Base-by-base conservation (phyloP, 108 stramenopile genomes). In the Fistulifera pelliculosa region DNA sequence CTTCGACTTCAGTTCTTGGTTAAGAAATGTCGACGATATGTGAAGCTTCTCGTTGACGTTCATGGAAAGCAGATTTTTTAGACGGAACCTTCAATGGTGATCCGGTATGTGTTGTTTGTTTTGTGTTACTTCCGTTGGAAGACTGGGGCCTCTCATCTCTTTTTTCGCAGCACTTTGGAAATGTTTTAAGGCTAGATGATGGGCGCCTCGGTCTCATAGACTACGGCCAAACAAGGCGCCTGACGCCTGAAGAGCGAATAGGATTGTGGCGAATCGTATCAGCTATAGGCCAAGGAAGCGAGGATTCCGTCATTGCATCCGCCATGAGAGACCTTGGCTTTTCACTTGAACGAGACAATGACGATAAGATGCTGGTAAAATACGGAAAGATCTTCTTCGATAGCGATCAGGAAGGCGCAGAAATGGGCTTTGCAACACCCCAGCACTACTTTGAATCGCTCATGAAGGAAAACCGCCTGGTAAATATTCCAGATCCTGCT, bases 51-150 rank as follows among this genome's bases (percentile, higher is more conserved):
- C 12, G 53, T 83, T 0, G 81, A 80, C 49, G 85, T 77, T 14
- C 79, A 79, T 38, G 85, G 85, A 17, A 66, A 87, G 52, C 85
- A 87, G 63, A 80, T 87, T 28, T 72, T 82, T 24, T 27, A 38
- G 57, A 80, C 58, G 77, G 76, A 25, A 19, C 74, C 6, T 87
- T 80, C 47, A 76, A 87, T 57, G 79, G 80, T 1, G 85, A 82
- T 73, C 66, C 75, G 16, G 78, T 79, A 60, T 63, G 66, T 27
- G 75, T 58, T 47, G 57, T n/a, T 38, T 5, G 11, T 27, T 17
- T n/a, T n/a, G n/a, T n/a, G n/a, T n/a, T n/a, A n/a, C n/a, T n/a
- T n/a, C n/a, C n/a, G n/a, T n/a, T n/a, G 47, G 10, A 48, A 12
- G 47, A 48, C 47, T 18, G 8, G 13, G 12, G 13, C 47, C 10